Base-by-base conservation (phyloP, 352 stramenopile genomes). In the Phytophthora capsici region DNA sequence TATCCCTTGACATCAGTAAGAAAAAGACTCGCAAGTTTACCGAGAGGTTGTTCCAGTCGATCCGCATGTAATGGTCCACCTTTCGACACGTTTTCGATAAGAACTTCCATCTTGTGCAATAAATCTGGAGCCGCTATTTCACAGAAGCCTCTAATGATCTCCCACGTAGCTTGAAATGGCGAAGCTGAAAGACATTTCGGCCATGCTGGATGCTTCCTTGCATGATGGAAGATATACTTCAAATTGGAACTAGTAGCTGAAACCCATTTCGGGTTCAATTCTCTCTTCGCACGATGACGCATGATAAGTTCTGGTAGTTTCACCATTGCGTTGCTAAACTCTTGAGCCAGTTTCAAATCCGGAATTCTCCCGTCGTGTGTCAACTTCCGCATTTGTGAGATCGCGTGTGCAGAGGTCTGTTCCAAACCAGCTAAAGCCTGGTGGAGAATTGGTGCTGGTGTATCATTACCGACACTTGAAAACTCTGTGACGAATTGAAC, bases 21-120 rank as follows among this genome's bases (percentile, higher is more conserved):
- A 20, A 46, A 61, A 38, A 61, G 14, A 20, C 53, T 61, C 1
- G 53, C 53, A 20, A 61, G 16, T 20, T 53, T 61, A 3, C 41
- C 53, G 7, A 61, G 40, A 17, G 53, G 53, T 19, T 44, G 41
- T 14, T 53, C 53, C 41, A 61, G 44, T 22, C 26, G 25, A n/a
- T 47, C 22, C 14, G 49, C 34, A 17, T 57, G 22, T n/a, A 57
- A 20, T 14, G 2, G 28, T 3, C 20, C 20, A 4, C 14, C 7
- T 3, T 45, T 1, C n/a, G 34, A 16, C n/a, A 62, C 10, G 6
- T 9, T 13, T 8, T 62, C 20, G 17, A 62, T 62, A 6, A 48
- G 17, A 10, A n/a, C 13, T 54, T 54, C 54, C 43, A 62, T 54
- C 45, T 41, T 54, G 9, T 23, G 22, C 3, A 62, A 30, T 10